phyloP scores from a whole-genome alignment of 352 stramenopile genomes.

The Aphanomyces invadans region DNA sequence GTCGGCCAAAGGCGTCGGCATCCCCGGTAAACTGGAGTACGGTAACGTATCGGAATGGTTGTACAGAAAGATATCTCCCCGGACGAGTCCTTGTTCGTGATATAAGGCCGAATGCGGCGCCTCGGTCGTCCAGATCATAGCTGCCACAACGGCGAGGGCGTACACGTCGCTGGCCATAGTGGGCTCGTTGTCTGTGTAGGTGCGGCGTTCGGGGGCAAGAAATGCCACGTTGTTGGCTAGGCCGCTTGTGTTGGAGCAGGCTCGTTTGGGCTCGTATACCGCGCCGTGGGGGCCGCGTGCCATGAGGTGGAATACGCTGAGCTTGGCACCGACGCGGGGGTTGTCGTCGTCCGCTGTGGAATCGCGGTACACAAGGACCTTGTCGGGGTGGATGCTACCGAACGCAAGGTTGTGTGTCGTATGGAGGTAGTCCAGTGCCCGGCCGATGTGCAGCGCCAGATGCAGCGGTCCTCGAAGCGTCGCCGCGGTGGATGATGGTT shows the following conservation, averaged over 20 bases:
- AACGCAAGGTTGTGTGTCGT: neutral
- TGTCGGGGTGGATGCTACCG: neutral
- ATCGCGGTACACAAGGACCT: conserved; percentile 6
- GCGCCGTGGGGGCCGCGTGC: neutral
- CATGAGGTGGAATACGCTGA: conserved; percentile 9
- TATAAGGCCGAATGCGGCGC: neutral
- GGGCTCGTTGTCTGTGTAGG: neutral
- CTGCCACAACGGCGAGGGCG: conserved; percentile 6
- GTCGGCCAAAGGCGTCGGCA: neutral
- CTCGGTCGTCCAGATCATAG: neutral
- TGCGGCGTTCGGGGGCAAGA: neutral
- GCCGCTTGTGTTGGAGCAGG: neutral
- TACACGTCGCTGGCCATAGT: neutral
- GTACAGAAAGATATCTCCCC: conserved; percentile 2
- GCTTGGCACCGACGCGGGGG: neutral
- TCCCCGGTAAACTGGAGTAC: too few species aligned
- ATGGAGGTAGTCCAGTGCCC: conserved; percentile 13
- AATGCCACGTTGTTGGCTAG: neutral
- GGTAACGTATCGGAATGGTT: neutral
- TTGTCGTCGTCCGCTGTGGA: neutral
- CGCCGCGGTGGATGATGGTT: too few species aligned
- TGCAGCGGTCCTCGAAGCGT: too few species aligned
- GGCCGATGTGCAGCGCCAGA: neutral
- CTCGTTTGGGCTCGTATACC: neutral
- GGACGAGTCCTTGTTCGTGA: neutral